Evolutionary conservation across 2,329 filamentous ascomycete genomes (phyloP).

Genomic region (Cercospora sp.): DNA sequence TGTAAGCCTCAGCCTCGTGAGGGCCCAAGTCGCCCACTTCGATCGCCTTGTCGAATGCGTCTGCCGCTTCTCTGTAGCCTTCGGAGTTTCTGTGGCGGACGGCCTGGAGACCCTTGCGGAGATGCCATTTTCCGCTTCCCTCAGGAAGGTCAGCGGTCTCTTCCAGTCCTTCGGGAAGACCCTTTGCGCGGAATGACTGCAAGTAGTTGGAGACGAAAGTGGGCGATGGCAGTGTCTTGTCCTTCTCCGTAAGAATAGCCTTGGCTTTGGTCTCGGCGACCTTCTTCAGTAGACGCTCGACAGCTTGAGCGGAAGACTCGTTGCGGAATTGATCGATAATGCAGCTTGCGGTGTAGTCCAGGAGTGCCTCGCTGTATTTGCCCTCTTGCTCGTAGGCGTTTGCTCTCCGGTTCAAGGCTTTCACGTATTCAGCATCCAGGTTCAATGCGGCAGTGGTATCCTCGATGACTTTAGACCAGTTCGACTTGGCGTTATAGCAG

Average conservation of each 20-base stretch:
- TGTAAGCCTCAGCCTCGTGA: slow-evolving; percentile 88
- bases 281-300: slow-evolving; percentile 93
- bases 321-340: slow-evolving; percentile 98
- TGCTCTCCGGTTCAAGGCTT: slow-evolving; percentile 93
- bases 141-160: slow-evolving; percentile 75
- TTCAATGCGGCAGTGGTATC: slow-evolving; percentile 93
- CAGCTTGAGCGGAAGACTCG: slow-evolving; percentile 80
- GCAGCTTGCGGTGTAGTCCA: slow-evolving; percentile 98
- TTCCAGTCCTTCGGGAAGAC: slow-evolving; percentile 77
- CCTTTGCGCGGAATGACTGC: slow-evolving; percentile 89
- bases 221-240: slow-evolving; percentile 85
- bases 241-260: slow-evolving; percentile 76
- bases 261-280: slow-evolving; percentile 94
- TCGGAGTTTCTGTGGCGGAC: slow-evolving; percentile 85
- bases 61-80: slow-evolving; percentile 84
- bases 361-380: slow-evolving; percentile 87
- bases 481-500: slow-evolving; percentile 88
- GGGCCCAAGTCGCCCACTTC: slow-evolving; percentile 77
- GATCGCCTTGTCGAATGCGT: slow-evolving; percentile 83
- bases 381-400: slow-evolving; percentile 94
- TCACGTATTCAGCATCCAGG: slow-evolving; percentile 94
- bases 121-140: slow-evolving; percentile 77
- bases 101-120: slow-evolving; percentile 78
- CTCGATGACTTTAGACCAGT: slow-evolving; percentile 96
- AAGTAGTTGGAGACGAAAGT: slow-evolving; percentile 99